A percentile compares a stretch with the other conserved stretches of the same genome.
Conservation (phyloP, 208 protist genomes). For the Leptomonas seymouri region DNA sequence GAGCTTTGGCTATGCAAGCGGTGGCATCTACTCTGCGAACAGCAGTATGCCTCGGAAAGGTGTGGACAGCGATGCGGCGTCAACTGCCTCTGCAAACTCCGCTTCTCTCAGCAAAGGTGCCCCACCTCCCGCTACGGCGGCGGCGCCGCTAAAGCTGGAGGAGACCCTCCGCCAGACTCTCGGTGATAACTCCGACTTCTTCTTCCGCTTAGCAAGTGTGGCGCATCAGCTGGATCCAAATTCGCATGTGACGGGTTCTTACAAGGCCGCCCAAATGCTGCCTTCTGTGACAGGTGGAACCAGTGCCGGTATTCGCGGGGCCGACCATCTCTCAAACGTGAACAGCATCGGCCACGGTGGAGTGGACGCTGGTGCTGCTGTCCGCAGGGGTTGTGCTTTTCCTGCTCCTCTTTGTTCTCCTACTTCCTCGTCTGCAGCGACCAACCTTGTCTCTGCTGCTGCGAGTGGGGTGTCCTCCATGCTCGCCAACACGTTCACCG, state of each 20-base stretch:
- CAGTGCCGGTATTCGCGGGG: slow-evolving; percentile 3
- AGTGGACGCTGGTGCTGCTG: not conserved
- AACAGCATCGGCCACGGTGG: not conserved
- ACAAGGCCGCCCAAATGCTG: slow-evolving; percentile 1
- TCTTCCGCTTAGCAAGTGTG: slow-evolving; percentile 42
- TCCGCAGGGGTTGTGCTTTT: not conserved
- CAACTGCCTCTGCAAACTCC: not conserved
- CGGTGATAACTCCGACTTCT: slow-evolving; percentile 36
- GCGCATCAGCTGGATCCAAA: slow-evolving; percentile 34
- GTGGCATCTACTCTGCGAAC: slow-evolving; percentile 5
- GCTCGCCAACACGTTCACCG: slow-evolving; percentile 18
- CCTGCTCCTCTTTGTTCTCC: too few species aligned
- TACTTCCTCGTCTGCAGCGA: not conserved
- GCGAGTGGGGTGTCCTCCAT: slow-evolving; percentile 25
- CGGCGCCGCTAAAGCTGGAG: slow-evolving; percentile 12
- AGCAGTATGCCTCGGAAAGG: slow-evolving; percentile 1
- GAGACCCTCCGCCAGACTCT: slow-evolving; percentile 26
- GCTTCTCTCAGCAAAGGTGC: not conserved
- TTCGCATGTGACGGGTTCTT: not conserved
- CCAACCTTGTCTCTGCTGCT: slow-evolving; percentile 8
- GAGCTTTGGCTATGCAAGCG: slow-evolving; percentile 15
- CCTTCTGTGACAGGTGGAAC: not conserved
- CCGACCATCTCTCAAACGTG: not conserved
- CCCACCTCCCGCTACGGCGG: not conserved
- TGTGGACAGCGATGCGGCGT: slow-evolving; percentile 5